Evolutionary conservation across 129 eudicot genomes (phyloP).

Genomic region (Mikania micrantha): DNA sequence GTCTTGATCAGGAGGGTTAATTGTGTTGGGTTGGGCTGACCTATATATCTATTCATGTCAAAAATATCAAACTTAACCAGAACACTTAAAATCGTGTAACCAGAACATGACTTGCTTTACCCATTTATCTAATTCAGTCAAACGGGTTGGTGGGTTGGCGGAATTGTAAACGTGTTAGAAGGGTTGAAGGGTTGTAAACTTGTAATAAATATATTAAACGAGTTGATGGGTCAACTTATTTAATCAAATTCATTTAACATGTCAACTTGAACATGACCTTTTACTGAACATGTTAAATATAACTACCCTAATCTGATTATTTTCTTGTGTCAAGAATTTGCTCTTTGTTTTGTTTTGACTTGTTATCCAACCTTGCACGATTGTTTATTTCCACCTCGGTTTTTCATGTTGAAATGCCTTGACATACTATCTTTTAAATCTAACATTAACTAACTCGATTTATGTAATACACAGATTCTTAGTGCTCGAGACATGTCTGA

Average conservation of each 20-base stretch:
- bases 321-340: not conserved
- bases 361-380: not conserved
- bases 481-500: conserved; percentile 87
- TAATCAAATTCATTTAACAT: too few species aligned
- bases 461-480: conserved; percentile 46
- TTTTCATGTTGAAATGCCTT: not conserved
- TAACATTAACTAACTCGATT: not conserved
- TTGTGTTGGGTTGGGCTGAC: not conserved
- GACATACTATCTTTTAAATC: not conserved
- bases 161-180: not conserved
- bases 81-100: not conserved
- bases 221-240: not conserved
- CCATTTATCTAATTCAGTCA: not conserved
- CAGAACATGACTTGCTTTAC: not conserved
- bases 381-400: not conserved
- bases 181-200: not conserved
- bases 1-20: not conserved
- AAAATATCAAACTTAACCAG: too few species aligned
- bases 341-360: not conserved
- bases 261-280: not conserved
- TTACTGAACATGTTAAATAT: not conserved
- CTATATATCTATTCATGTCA: not conserved
- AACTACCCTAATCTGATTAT: not conserved
- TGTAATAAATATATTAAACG: not conserved
- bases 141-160: not conserved